Base-by-base conservation (phyloP, 495 filamentous ascomycete species). In the Aspergillus heteromorphus region DNA sequence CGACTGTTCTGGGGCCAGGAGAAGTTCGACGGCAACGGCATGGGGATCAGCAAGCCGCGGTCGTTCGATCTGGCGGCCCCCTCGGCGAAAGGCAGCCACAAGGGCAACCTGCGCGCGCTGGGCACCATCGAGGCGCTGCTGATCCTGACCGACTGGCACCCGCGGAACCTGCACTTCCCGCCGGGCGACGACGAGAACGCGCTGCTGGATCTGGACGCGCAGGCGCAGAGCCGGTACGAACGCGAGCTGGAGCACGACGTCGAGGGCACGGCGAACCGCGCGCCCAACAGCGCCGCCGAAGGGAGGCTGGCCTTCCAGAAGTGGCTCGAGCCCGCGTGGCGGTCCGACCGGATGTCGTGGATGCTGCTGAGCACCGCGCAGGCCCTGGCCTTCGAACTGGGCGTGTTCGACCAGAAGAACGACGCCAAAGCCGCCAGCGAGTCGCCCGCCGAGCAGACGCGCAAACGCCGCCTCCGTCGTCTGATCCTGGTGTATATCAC, bases 271-370 rank as follows among this genome's bases (percentile, higher is more conserved):
- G 53, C 52, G 27, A 62, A 61, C 45, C 62, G 61, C 34, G 62
- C 58, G 10, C 65, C 76, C n/a, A 72, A 70, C 18, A 76, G 75
- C 5, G 74, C 85, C 10, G 81, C 83, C 7, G 76, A 78, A 49
- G 79, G 73, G 14, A 66, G 73, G 81, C 68, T 77, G 11, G 83
- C 87, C 20, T 92, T 96, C 49, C 89, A 91, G 62, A 91, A 89
- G 64, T 97, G 93, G 88, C 81, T 96, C 27, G 93, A 97, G 66
- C 93, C 93, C 14, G 91, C 89, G n/a, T 92, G 91, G 88, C 76
- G 92, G 57, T 95, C 89, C 55, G 93, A 98, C 57, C 87, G 92
- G 38, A 96, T 98, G 91, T 96, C 89, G 59, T 97, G 93, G 95
- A 97, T 96, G 89, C 68, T 98, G 13, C 79, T 98, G 43, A 93